Percentiles rank a stretch among this genome's conserved stretches.
Evolutionary conservation across 768 basidiomycete species (phyloP).

Genomic region (Russula sp.): DNA sequence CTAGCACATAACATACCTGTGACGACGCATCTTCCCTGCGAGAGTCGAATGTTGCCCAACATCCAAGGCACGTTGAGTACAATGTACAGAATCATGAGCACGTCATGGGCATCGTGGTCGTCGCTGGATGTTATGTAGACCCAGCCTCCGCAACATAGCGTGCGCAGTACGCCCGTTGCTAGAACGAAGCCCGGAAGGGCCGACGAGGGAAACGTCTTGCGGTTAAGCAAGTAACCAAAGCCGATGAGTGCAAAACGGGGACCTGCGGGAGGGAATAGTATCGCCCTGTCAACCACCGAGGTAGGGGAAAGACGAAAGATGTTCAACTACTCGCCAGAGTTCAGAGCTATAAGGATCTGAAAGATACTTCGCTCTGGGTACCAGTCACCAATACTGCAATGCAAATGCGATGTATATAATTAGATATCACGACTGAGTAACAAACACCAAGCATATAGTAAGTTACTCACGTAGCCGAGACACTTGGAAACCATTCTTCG

Average conservation of each 20-base stretch:
- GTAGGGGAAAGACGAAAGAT: neutral
- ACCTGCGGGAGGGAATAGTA: slow-evolving; percentile 35
- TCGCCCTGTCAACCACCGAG: neutral
- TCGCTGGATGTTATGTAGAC: slow-evolving; percentile 86
- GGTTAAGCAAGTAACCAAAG: slow-evolving; percentile 60
- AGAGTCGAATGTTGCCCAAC: slow-evolving; percentile 55
- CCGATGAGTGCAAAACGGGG: slow-evolving; percentile 69
- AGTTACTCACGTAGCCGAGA: slow-evolving; percentile 73
- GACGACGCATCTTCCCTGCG: slow-evolving; percentile 49
- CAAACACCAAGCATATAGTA: neutral
- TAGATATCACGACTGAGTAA: neutral
- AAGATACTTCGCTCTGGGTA: slow-evolving; percentile 82
- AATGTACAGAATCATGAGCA: slow-evolving; percentile 86
- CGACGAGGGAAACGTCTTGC: slow-evolving; percentile 41
- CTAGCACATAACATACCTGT: slow-evolving; percentile 49
- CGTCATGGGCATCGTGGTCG: slow-evolving; percentile 79
- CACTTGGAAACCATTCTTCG: slow-evolving; percentile 88
- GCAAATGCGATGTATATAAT: no score
- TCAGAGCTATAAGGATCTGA: slow-evolving; percentile 84
- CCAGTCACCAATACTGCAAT: slow-evolving; percentile 82
- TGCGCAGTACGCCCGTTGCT: slow-evolving; percentile 63
- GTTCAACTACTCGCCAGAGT: slow-evolving; percentile 53
- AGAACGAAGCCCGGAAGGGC: slow-evolving; percentile 49
- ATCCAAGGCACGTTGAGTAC: slow-evolving; percentile 88
- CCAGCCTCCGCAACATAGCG: slow-evolving; percentile 86